phyloP scores from a whole-genome alignment of 2,329 filamentous ascomycete species.

The Knufia petricola region DNA sequence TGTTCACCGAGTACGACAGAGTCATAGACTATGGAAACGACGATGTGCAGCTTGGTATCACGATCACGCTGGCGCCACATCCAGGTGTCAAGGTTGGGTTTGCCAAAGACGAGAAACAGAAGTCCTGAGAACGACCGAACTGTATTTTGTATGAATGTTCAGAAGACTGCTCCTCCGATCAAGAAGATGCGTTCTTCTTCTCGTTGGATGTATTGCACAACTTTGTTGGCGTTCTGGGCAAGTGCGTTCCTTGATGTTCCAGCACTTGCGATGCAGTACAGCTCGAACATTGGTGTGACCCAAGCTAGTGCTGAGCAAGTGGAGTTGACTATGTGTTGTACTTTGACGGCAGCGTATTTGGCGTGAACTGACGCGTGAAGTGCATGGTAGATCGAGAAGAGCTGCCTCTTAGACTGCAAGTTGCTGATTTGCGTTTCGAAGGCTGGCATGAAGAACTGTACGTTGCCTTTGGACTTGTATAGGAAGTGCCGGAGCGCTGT shows the following conservation, averaged over 20 bases:
- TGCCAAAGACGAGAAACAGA: slow-evolving; percentile 12
- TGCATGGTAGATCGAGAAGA: slow-evolving; percentile 76
- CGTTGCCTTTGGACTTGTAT: slow-evolving; percentile 88
- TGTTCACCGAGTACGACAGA: slow-evolving; percentile 34
- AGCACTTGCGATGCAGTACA: slow-evolving; percentile 87
- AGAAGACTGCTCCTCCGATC: slow-evolving; percentile 88
- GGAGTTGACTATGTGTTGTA: slow-evolving; percentile 63
- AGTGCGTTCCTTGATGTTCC: slow-evolving; percentile 53
- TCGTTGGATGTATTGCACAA: slow-evolving; percentile 81
- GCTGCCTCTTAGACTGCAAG: slow-evolving; percentile 30
- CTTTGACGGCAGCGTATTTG: slow-evolving; percentile 73
- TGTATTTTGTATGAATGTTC: slow-evolving; percentile 3
- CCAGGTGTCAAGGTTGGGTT: slow-evolving; percentile 23
- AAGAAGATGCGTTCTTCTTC: slow-evolving; percentile 95
- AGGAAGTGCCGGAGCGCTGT: slow-evolving; percentile 81
- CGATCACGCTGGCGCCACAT: slow-evolving; percentile 21
- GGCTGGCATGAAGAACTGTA: slow-evolving; percentile 89
- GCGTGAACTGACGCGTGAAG: slow-evolving; percentile 79
- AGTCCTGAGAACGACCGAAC: not conserved
- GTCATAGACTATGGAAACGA: slow-evolving; percentile 26
- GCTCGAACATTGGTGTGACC: slow-evolving; percentile 83
- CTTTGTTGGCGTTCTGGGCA: slow-evolving; percentile 75
- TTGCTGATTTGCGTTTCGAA: slow-evolving; percentile 57
- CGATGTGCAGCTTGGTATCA: slow-evolving; percentile 10
- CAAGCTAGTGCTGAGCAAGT: slow-evolving; percentile 76